phyloP scores from a whole-genome alignment of 2,329 filamentous ascomycete genomes.

The Diaporthe sp. region DNA sequence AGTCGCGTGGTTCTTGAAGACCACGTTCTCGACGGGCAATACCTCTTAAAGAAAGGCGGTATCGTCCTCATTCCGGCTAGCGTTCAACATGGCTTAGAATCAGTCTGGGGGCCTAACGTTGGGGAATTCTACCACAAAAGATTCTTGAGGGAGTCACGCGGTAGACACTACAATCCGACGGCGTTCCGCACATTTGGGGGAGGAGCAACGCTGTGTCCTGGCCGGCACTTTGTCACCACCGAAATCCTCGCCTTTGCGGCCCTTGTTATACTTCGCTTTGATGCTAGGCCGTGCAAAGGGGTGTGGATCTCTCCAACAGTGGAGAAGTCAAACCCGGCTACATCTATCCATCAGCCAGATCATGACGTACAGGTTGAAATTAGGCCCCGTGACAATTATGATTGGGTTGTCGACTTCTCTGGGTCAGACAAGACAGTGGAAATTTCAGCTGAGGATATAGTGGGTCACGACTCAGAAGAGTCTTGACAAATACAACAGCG shows the following conservation, averaged over 20 bases:
- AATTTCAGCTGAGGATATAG: neutral
- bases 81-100: neutral
- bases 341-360: slow-evolving; percentile 12
- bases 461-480: too few species aligned
- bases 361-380: neutral
- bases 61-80: neutral
- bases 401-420: neutral
- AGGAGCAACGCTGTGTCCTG: neutral
- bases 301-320: neutral
- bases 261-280: slow-evolving; percentile 42
- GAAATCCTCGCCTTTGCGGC: slow-evolving; percentile 44
- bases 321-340: neutral
- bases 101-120: neutral
- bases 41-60: neutral
- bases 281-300: slow-evolving; percentile 37
- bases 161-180: neutral
- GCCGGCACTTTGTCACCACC: neutral
- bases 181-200: neutral
- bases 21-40: neutral
- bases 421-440: neutral
- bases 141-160: neutral
- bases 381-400: neutral
- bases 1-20: neutral
- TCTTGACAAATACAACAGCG: too few species aligned
- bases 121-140: neutral